These are phyloP conservation scores for Setaria italica DNA, from an alignment of 202 grass and related monocot species.

Conservation along the genomic window DNA sequence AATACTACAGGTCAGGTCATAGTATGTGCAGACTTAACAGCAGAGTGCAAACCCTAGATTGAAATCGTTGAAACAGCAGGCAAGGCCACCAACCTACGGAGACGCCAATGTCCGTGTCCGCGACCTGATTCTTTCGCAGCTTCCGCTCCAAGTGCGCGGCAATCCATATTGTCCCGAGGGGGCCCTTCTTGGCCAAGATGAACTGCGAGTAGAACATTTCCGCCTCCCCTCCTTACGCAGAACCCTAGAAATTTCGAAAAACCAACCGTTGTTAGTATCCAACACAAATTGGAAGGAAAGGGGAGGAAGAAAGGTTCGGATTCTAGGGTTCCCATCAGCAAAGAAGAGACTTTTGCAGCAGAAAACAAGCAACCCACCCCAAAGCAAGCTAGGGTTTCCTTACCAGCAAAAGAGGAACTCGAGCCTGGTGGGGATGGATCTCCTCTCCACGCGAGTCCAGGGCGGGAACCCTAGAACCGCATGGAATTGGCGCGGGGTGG, in stretches of 20 bases:
- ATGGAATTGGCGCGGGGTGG: neutral
- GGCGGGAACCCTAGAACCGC: neutral
- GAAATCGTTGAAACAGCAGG: neutral
- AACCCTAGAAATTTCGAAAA: neutral
- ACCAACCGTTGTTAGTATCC: neutral
- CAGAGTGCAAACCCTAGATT: conserved; percentile 34
- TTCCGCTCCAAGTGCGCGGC: conserved; percentile 98
- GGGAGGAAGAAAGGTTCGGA: neutral
- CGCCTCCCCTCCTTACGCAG: conserved; percentile 24
- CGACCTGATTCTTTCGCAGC: conserved; percentile 95
- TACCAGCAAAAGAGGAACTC: neutral
- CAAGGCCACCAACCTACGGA: conserved; percentile 84
- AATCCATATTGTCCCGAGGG: conserved; percentile 99
- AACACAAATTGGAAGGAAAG: neutral
- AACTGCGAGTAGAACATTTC: conserved; percentile 99
- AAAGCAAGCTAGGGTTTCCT: conserved; percentile 3
- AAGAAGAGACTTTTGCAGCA: neutral
- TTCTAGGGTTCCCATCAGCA: neutral
- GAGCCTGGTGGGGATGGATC: neutral
- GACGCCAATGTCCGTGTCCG: conserved; percentile 96
- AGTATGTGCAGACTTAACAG: neutral
- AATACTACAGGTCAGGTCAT: neutral
- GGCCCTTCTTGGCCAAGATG: conserved; percentile 99
- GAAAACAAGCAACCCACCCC: neutral
- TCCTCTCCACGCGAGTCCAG: conserved; percentile 13